These are phyloP conservation scores for Moniliophthora roreri DNA, from an alignment of 1,284 basidiomycete species.

Conservation along the genomic window DNA sequence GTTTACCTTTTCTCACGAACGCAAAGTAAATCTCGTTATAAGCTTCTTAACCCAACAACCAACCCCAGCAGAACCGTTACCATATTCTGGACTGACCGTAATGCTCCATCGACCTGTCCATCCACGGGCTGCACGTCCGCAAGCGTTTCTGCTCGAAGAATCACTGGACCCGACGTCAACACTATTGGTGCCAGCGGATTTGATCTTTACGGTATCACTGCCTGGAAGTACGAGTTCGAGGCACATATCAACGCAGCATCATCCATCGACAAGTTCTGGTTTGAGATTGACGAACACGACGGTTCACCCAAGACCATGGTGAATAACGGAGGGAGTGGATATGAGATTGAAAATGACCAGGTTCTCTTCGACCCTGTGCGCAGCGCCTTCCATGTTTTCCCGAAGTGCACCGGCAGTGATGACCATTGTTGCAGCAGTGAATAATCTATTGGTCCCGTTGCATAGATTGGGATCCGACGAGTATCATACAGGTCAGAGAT, in stretches of 20 bases:
- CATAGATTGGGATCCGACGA: neutral
- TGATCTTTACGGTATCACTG: neutral
- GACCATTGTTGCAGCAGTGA: neutral
- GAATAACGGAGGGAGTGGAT: conserved; percentile 4
- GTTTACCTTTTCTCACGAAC: neutral
- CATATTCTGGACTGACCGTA: conserved; percentile 9
- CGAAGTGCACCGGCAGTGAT: neutral
- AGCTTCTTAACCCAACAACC: neutral
- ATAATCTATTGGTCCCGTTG: neutral
- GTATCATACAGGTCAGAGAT: neutral
- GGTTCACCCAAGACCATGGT: conserved; percentile 3
- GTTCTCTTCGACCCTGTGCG: conserved; percentile 2
- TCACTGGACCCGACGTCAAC: neutral
- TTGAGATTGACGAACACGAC: conserved; percentile 11
- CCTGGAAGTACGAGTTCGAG: conserved; percentile 1
- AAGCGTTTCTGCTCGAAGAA: neutral
- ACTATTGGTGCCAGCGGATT: neutral
- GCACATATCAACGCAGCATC: conserved; percentile 8
- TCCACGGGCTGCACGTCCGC: conserved; percentile 7
- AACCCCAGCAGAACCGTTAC: conserved; percentile 5
- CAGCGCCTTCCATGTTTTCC: neutral
- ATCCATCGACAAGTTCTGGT: conserved; percentile 11
- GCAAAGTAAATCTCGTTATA: neutral
- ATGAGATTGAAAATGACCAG: conserved; percentile 7
- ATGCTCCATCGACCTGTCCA: conserved; percentile 6